Evolutionary conservation across 2,329 filamentous ascomycete genomes (phyloP).

Genomic region (Trichophyton verrucosum): DNA sequence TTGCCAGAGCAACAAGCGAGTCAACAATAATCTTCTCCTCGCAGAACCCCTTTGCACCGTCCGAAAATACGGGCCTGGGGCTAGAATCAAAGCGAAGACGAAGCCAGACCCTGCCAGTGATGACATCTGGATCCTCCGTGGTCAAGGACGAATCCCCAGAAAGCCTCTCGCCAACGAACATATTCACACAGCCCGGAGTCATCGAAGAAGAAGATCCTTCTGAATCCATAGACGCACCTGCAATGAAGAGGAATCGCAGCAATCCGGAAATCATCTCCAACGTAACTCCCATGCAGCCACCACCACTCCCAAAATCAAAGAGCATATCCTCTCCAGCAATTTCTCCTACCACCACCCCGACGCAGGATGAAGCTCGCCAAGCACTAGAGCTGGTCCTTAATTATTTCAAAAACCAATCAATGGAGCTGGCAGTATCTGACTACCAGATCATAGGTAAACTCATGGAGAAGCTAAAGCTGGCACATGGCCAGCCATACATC

Average conservation of each 20-base stretch:
- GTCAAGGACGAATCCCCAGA: constrained; percentile 43
- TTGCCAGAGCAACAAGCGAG: constrained; percentile 56
- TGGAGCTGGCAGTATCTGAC: constrained; percentile 63
- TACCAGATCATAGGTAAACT: constrained; percentile 66
- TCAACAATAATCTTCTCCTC: constrained; percentile 65
- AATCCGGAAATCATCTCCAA: constrained; percentile 34
- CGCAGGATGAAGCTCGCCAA: constrained; percentile 71
- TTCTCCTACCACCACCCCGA: constrained; percentile 51
- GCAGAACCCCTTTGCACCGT: constrained; percentile 56
- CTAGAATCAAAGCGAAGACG: constrained; percentile 57
- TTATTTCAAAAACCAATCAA: constrained; percentile 63
- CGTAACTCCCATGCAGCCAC: constrained; percentile 24
- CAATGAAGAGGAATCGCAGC: constrained; percentile 34
- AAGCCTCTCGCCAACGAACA: constrained; percentile 43
- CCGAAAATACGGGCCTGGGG: constrained; percentile 36
- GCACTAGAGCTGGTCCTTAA: constrained; percentile 70
- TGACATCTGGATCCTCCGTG: constrained; percentile 41
- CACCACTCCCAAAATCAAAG: constrained; percentile 27
- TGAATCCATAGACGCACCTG: constrained; percentile 18
- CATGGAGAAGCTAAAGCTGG: constrained; percentile 71
- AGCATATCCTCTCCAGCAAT: constrained; percentile 38
- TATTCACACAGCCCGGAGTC: constrained; percentile 33
- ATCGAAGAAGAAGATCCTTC: constrained; percentile 33
- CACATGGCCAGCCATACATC: constrained; percentile 33
- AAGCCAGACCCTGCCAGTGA: constrained; percentile 73